Base-by-base conservation (phyloP, 2,329 filamentous ascomycete species). In the Didymosphaeria variabile region DNA sequence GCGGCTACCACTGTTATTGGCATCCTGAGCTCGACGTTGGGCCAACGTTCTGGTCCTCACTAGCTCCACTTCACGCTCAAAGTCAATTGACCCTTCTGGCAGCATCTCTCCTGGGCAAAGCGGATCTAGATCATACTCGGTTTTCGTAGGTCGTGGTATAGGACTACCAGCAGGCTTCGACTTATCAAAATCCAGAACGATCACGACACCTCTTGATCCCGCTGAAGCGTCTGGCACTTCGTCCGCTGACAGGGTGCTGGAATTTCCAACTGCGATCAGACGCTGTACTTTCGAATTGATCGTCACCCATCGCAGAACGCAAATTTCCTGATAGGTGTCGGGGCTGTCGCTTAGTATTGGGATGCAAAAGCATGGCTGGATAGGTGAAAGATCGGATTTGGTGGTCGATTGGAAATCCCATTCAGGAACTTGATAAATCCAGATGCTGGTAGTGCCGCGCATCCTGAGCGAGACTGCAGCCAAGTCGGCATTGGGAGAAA, bases 1-100 rank as follows among this genome's bases (percentile, higher is more conserved):
- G 55, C 73, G 66, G 26, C 67, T 61, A 17, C 68, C 65, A 17
- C 19, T 53, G 8, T 21, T 53, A 13, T 29, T 42, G 21, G 58
- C 64, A 10, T 73, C 71, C 42, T 76, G 72, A 9, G 75, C 76
- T 62, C 74, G 70, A 29, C 76, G 67, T 54, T 79, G 77, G 4
- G 75, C 76, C 21, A 79, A 60, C 2, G 78, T 80, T 17, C 78
- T 67, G 5, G 73, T 77, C 46, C 78, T 65, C 40, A 79, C 77
- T 26, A 80, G 54, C 56, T 79, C 77, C 0, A 80, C 78, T 60
- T 80, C 78, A 23, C 75, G 67, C 13, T 80, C 78, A 62, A 80
- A 79, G 51, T 78, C 75, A n/a, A 80, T 74, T 0, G 69, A 71
- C 44, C 77, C 77, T 67, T 80, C 77, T 9, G 76, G 76, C 1